Evolutionary conservation across 495 filamentous ascomycete genomes (phyloP), one percentile per base, ranked within the genome.

Genomic region (Diplogelasinospora grovesii): DNA sequence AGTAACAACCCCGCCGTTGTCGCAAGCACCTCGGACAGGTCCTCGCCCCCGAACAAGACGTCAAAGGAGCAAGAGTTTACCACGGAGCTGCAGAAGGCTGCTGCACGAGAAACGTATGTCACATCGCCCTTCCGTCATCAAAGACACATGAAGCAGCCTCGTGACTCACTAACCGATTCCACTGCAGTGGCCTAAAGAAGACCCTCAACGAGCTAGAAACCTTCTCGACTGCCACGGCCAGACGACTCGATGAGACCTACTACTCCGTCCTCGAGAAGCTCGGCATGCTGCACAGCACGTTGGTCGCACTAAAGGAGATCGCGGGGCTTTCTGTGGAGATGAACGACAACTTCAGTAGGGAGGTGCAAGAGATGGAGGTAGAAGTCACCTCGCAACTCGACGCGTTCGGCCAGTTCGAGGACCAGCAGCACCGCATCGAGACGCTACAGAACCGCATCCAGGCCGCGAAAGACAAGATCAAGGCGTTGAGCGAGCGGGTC

Each of bases 161-260:
- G 33, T 22, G 15, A 29, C 19, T 42, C 22, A 26, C 52, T 57
- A 42, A 57, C 38, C 15, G 16, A 33, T 16, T 8, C n/a, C 8
- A 24, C 21, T 36, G 15, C 22, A 72, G 70, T 41, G 63, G 56
- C 24, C 42, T 74, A 8, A 60, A 55, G 41, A 60, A 61, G 38
- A 63, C 69, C 0, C 50, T 77, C 13, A 30, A 52, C 30, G 58
- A 66, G 19, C 56, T 78, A 11, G 63, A 62, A 18, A 53, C 49
- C 8, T 66, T 69, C 42, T 69, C 71, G 7, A 68, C 59, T 28
- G 72, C 73, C 24, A 78, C 79, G 3, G 92, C 81, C 14, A 74
- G 77, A 45, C 76, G 76, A 30, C 73, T 96, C n/a, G 86, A 94
- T 53, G 82, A 84, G 49, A 88, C 83, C 0, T 94, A 94, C 64